Base-by-base conservation (phyloP, 352 stramenopile genomes). In the Globisporangium paddicum region DNA sequence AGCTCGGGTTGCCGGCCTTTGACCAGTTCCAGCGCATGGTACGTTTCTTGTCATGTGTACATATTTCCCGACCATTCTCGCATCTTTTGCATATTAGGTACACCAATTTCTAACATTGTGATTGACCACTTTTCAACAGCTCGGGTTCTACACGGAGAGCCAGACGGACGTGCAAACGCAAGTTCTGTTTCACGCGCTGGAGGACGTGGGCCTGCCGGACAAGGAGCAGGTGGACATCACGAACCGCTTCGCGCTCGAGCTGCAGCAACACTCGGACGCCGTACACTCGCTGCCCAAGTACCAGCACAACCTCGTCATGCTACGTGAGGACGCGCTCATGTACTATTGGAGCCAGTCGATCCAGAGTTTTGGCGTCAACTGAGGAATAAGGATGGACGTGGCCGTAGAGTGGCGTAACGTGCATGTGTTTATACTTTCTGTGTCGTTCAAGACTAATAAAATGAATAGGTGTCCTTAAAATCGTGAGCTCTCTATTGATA, bases 301-400 rank as follows among this genome's bases (percentile, higher is more conserved):
- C 60, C 76, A 92, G 60, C 76, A 91, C 73, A 91, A 90, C 58
- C 68, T 94, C 60, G 76, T 90, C 45, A 82, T 90, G 72, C 63
- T 94, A 49, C 84, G 83, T 16, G 84, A 94, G 57, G 80, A 94
- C 59, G 84, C 84, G 21, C 69, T 94, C 56, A 92, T 94, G 84
- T 91, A 84, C 55, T 92, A 90, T 60, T 94, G 84, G 84, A 94
- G 82, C 66, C 82, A 91, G 71, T 91, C 79, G 47, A 67, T 91
- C n/a, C 60, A 66, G 54, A 58, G 44, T 38, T 62, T 66, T 28
- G 54, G 60, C 53, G 60, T 66, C 16, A 66, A 62, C 30, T 64
- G n/a, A n/a, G n/a, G n/a, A n/a, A n/a, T n/a, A n/a, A n/a, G n/a
- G n/a, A n/a, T n/a, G n/a, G n/a, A n/a, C n/a, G n/a, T n/a, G n/a